phyloP scores from a whole-genome alignment of 2,329 filamentous ascomycete species.

The Magnaporthales sp. region DNA sequence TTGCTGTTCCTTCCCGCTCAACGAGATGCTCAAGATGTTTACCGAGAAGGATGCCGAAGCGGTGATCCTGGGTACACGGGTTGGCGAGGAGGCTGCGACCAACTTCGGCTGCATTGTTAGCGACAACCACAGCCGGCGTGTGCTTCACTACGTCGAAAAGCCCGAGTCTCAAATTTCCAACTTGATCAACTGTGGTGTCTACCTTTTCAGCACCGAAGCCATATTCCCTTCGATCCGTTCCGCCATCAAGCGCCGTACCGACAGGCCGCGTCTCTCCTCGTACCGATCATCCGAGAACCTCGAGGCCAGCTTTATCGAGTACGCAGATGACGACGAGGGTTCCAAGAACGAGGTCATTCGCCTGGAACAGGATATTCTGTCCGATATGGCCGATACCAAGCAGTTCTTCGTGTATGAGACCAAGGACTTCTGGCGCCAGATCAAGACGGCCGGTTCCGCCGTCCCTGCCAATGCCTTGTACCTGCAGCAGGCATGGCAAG shows the following conservation, averaged over 20 bases:
- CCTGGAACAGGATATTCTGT: slow-evolving; percentile 92
- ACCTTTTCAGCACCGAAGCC: slow-evolving; percentile 89
- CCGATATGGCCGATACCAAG: slow-evolving; percentile 92
- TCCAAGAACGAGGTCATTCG: slow-evolving; percentile 81
- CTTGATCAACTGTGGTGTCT: slow-evolving; percentile 98
- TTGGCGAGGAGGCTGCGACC: slow-evolving; percentile 80
- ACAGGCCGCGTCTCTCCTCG: slow-evolving; percentile 83
- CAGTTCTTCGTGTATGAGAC: slow-evolving; percentile 98
- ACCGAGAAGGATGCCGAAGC: slow-evolving; percentile 94
- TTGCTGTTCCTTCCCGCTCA: slow-evolving; percentile 95
- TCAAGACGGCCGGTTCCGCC: slow-evolving; percentile 96
- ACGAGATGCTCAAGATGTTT: slow-evolving; percentile 91
- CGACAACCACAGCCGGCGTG: slow-evolving; percentile 85
- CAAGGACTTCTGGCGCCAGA: slow-evolving; percentile 99
- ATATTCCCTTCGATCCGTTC: slow-evolving; percentile 94
- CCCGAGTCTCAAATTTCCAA: slow-evolving; percentile 96
- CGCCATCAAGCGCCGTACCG: slow-evolving; percentile 90
- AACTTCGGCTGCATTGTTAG: slow-evolving; percentile 99
- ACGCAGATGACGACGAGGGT: slow-evolving; percentile 55
- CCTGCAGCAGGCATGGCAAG: slow-evolving; percentile 87
- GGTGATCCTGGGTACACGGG: slow-evolving; percentile 86
- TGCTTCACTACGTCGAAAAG: slow-evolving; percentile 98
- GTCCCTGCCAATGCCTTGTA: slow-evolving; percentile 96
- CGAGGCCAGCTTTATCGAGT: slow-evolving; percentile 49
- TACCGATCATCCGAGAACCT: slow-evolving; percentile 95